Percentiles rank a stretch among this genome's conserved stretches.
Evolutionary conservation across 2,329 filamentous ascomycete genomes (phyloP).

Genomic region (Trichoderma sp.): DNA sequence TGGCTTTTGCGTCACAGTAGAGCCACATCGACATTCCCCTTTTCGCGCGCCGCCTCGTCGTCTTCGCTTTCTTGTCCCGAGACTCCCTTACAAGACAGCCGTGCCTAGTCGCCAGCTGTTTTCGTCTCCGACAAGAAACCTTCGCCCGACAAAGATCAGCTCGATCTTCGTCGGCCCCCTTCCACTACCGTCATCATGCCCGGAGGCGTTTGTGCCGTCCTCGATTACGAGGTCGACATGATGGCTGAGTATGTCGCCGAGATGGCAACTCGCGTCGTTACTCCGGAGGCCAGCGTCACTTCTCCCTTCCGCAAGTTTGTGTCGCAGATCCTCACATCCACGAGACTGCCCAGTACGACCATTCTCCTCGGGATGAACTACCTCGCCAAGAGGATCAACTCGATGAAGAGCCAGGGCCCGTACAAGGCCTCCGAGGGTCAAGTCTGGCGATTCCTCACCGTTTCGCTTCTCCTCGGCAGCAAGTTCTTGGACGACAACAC

Average conservation of each 20-base stretch:
- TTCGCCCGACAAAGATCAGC: slow-evolving; percentile 44
- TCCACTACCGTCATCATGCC: slow-evolving; percentile 55
- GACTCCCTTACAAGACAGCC: slow-evolving; percentile 14
- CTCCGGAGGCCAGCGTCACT: slow-evolving; percentile 58
- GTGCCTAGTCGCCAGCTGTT: slow-evolving; percentile 18
- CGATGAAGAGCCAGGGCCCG: slow-evolving; percentile 60
- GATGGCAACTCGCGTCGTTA: slow-evolving; percentile 69
- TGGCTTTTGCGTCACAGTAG: slow-evolving; percentile 40
- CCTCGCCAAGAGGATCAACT: slow-evolving; percentile 78
- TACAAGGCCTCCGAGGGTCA: slow-evolving; percentile 67
- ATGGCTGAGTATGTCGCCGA: slow-evolving; percentile 96
- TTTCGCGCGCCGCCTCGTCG: slow-evolving; percentile 26
- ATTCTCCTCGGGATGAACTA: slow-evolving; percentile 91
- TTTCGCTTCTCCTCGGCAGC: slow-evolving; percentile 82
- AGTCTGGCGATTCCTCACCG: slow-evolving; percentile 84
- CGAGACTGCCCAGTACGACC: slow-evolving; percentile 84
- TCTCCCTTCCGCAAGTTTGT: slow-evolving; percentile 89
- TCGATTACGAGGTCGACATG: slow-evolving; percentile 94
- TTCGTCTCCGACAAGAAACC: slow-evolving; percentile 30
- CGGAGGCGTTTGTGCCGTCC: slow-evolving; percentile 87
- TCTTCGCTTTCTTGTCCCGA: slow-evolving; percentile 26
- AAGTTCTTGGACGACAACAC: slow-evolving; percentile 98
- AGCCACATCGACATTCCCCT: slow-evolving; percentile 23
- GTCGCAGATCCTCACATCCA: slow-evolving; percentile 85
- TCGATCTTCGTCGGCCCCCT: slow-evolving; percentile 46